Base-by-base conservation (phyloP, 1,284 basidiomycete species). In the Ustilago crameri region DNA sequence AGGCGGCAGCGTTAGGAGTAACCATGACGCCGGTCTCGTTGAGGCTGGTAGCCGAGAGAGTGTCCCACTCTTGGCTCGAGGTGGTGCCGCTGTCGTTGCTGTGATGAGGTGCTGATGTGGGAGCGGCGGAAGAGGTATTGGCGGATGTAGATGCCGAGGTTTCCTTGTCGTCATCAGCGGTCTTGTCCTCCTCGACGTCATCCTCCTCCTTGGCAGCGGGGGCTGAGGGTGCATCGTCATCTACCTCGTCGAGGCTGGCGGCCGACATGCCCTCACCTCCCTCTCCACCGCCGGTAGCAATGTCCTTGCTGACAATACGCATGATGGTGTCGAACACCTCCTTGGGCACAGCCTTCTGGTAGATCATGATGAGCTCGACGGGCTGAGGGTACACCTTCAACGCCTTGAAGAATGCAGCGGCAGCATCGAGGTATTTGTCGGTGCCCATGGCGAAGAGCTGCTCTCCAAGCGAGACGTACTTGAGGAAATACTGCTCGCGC, bases 371-470 rank as follows among this genome's bases (percentile, higher is more conserved):
- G 72, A 97, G 88, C 84, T 97, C 94, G 43, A 93, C 89, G 10
- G 93, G 93, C 47, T 91, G 89, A 57, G 95, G 95, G 86, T 98
- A 98, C 44, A 96, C 94, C 61, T 92, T 89, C 68, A 98, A 88
- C 5, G 93, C 95, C 62, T 92, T 89, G 88, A 91, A 98, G 88
- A 98, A 98, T 53, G 91, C 89, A 80, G 92, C 86, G 26, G 96
- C 94, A 8, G 95, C 91, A 18, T 90, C 69, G 23, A 79, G 73
- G 47, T 81, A 75, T 53, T 74, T 71, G 44, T 71, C 48, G 22
- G 76, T 54, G 91, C 95, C 94, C 86, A 90, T 88, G 15, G 87
- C 84, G 67, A 90, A 89, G 43, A 97, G 87, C 74, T 90, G 89
- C 86, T 98, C 95, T 70, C 94, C 95, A 80, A 90, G 87, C 58